phyloP scores from a whole-genome alignment of 2,329 filamentous ascomycete species.

The Catunica adiposa region DNA sequence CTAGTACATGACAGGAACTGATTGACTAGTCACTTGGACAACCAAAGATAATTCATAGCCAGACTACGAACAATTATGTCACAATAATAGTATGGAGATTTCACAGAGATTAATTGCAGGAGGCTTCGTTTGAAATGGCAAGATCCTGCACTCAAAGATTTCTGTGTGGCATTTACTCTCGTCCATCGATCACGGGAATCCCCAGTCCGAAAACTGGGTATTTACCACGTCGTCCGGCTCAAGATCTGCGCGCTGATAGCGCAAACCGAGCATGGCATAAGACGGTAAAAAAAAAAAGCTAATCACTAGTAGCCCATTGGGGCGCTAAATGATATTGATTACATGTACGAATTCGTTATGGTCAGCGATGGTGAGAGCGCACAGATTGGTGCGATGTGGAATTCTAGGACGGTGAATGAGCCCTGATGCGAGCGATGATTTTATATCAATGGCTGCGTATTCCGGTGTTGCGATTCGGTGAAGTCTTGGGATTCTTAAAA shows the following conservation, averaged over 20 bases:
- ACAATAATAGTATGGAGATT: not conserved
- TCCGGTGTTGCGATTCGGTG: too few species aligned
- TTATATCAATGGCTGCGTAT: too few species aligned
- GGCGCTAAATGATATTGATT: too few species aligned
- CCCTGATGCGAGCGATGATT: not conserved
- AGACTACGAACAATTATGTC: not conserved
- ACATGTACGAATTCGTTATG: too few species aligned
- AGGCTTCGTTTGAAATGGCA: slow-evolving; percentile 11
- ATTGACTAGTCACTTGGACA: not conserved
- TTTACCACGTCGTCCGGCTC: slow-evolving; percentile 9
- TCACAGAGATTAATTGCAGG: slow-evolving; percentile 15
- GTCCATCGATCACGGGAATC: slow-evolving; percentile 6
- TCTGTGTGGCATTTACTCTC: slow-evolving; percentile 12
- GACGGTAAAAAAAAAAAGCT: not conserved
- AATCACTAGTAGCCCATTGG: too few species aligned
- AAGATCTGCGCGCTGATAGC: slow-evolving; percentile 7
- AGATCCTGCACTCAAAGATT: slow-evolving; percentile 15
- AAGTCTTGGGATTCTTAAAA: too few species aligned
- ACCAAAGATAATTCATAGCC: not conserved
- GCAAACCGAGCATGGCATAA: slow-evolving; percentile 14
- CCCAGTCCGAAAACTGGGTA: not conserved
- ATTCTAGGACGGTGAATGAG: not conserved
- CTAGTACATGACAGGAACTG: not conserved
- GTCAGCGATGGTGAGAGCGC: not conserved
- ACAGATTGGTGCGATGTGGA: not conserved